phyloP scores from a whole-genome alignment of 192 early-diverging fungal genomes.

The Coemansia umbellata region DNA sequence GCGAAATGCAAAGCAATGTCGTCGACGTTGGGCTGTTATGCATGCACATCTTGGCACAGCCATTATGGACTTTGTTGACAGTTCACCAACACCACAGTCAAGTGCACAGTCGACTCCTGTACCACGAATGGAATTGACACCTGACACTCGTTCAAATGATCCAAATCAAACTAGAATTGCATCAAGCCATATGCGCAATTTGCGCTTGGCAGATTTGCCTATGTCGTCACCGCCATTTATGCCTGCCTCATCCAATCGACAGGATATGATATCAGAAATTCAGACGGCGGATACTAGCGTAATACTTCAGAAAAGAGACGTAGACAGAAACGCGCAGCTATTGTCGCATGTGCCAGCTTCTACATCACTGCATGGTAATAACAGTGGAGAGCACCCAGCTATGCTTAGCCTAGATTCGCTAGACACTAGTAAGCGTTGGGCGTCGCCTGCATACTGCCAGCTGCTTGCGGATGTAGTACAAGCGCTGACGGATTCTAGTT shows the following conservation, averaged over 20 bases:
- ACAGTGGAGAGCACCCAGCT: no score
- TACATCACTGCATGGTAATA: no score
- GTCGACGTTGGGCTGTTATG: constrained; percentile 47
- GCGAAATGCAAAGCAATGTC: constrained; percentile 35
- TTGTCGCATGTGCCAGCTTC: no score
- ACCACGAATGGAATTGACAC: not conserved
- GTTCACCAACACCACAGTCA: constrained; percentile 37
- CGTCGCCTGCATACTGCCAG: constrained; percentile 39
- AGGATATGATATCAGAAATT: no score
- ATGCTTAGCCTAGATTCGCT: not conserved
- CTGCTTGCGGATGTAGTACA: constrained; percentile 47
- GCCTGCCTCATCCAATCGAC: not conserved
- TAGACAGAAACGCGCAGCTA: no score
- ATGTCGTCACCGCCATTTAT: constrained; percentile 38
- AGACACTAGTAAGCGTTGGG: constrained; percentile 21
- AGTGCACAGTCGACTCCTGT: constrained; percentile 31
- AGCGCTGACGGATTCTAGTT: constrained; percentile 32
- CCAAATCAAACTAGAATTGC: not conserved
- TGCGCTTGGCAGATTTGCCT: constrained; percentile 28
- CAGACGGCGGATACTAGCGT: no score
- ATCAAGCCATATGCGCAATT: constrained; percentile 23
- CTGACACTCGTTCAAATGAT: not conserved
- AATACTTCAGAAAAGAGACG: no score
- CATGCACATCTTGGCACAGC: constrained; percentile 30
- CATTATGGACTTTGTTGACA: constrained; percentile 50